Evolutionary conservation across 2,329 filamentous ascomycete genomes (phyloP).

Genomic region (Clarireedia sp.): DNA sequence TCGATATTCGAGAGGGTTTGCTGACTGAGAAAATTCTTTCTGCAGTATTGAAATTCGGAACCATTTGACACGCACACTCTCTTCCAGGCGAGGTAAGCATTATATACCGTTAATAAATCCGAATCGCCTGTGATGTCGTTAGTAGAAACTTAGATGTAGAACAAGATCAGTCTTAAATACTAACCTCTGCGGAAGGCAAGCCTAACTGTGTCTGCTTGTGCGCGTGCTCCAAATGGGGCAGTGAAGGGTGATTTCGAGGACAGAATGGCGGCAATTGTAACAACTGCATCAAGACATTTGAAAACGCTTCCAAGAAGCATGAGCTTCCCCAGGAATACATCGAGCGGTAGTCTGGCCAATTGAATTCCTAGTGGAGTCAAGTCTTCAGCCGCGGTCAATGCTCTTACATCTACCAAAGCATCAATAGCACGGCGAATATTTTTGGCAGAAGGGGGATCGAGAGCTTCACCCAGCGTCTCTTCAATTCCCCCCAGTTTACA

Average conservation of each 20-base stretch:
- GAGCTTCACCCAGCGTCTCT: conserved; percentile 74
- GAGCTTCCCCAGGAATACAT: conserved; percentile 91
- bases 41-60: conserved; percentile 84
- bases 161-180: not conserved
- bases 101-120: conserved; percentile 86
- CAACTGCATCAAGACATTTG: conserved; percentile 81
- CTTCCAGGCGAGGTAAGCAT: conserved; percentile 87
- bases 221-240: conserved; percentile 73
- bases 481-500: conserved; percentile 94
- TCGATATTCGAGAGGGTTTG: conserved; percentile 88
- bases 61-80: conserved; percentile 62
- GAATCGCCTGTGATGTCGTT: conserved; percentile 72
- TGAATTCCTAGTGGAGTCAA: conserved; percentile 81
- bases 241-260: conserved; percentile 94
- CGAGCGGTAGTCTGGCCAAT: conserved; percentile 79
- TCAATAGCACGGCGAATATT: conserved; percentile 92
- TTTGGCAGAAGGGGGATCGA: conserved; percentile 84
- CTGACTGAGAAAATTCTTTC: conserved; percentile 87
- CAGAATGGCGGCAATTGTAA: conserved; percentile 86
- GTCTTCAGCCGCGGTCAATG: conserved; percentile 72
- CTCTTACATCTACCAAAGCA: conserved; percentile 85
- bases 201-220: conserved; percentile 73
- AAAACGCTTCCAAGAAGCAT: conserved; percentile 82
- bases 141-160: conserved; percentile 29
- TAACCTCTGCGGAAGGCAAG: conserved; percentile 66